phyloP scores from a whole-genome alignment of 2,329 filamentous ascomycete species.

The Biscogniauxia mediterranea region DNA sequence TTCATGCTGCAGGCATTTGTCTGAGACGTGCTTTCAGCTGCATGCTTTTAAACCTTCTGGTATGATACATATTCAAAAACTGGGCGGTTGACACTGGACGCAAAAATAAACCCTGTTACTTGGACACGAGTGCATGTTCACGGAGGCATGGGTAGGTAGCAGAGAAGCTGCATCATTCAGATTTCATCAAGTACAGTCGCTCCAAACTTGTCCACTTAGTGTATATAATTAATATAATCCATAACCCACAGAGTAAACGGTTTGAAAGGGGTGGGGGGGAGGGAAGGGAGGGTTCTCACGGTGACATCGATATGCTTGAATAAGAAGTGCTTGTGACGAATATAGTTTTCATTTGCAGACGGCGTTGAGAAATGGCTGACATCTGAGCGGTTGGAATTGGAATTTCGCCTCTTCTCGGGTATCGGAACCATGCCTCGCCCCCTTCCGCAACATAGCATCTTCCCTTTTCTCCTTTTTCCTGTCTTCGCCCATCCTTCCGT shows the following conservation, averaged over 20 bases:
- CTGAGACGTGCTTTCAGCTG: constrained; percentile 9
- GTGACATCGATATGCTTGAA: neutral
- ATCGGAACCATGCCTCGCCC: neutral
- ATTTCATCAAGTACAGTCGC: neutral
- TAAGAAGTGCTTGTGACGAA: no score
- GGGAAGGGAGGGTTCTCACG: no score
- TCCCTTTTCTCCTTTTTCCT: neutral
- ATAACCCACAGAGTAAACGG: neutral
- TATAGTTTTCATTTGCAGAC: no score
- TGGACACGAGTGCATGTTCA: neutral
- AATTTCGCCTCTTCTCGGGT: neutral
- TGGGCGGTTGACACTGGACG: neutral
- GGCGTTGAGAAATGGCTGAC: no score
- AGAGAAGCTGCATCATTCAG: neutral
- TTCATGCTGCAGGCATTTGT: constrained; percentile 12
- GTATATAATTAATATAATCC: neutral
- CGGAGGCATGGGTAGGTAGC: neutral
- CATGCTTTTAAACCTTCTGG: neutral
- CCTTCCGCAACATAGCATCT: neutral
- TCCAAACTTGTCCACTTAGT: neutral
- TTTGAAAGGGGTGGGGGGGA: neutral
- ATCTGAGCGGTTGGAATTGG: no score
- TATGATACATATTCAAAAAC: neutral
- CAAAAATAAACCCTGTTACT: neutral
- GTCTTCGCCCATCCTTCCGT: neutral